Evolutionary conservation across 2,329 filamentous ascomycete species (phyloP).

Genomic region (Tympanopsis confertula): DNA sequence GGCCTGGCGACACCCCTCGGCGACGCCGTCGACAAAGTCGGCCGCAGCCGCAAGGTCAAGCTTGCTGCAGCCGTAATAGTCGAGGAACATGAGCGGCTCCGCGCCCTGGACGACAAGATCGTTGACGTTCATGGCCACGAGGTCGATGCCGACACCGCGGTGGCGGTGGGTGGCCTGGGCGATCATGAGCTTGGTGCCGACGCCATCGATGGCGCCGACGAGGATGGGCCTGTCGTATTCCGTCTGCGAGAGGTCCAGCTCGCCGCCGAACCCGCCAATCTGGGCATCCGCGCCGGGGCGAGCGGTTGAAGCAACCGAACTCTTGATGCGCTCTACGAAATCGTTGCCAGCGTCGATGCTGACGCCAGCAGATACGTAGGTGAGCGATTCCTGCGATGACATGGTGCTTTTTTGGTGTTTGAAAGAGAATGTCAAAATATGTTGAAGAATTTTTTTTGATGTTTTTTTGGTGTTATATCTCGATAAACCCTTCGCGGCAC

Average conservation of each 20-base stretch:
- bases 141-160: constrained; percentile 87
- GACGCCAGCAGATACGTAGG: constrained; percentile 86
- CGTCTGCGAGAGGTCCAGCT: constrained; percentile 68
- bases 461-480: no score
- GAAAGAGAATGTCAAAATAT: not conserved
- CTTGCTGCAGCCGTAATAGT: constrained; percentile 91
- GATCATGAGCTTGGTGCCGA: constrained; percentile 94
- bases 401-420: constrained; percentile 4
- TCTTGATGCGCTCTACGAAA: constrained; percentile 84
- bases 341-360: constrained; percentile 90
- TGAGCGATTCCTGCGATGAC: constrained; percentile 53
- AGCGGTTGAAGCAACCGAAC: constrained; percentile 72
- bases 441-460: no score
- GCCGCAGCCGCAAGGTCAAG: constrained; percentile 68
- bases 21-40: constrained; percentile 83
- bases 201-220: constrained; percentile 90
- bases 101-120: constrained; percentile 93
- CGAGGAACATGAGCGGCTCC: constrained; percentile 88
- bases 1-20: constrained; percentile 72
- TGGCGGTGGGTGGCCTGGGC: constrained; percentile 83
- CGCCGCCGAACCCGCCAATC: constrained; percentile 90
- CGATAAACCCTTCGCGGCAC: no score
- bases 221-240: constrained; percentile 66
- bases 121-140: constrained; percentile 99
- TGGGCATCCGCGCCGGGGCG: constrained; percentile 81